These are phyloP conservation scores for Anaeramoeba ignava DNA, from an alignment of 78 protist genomes.

Conservation along the genomic window DNA sequence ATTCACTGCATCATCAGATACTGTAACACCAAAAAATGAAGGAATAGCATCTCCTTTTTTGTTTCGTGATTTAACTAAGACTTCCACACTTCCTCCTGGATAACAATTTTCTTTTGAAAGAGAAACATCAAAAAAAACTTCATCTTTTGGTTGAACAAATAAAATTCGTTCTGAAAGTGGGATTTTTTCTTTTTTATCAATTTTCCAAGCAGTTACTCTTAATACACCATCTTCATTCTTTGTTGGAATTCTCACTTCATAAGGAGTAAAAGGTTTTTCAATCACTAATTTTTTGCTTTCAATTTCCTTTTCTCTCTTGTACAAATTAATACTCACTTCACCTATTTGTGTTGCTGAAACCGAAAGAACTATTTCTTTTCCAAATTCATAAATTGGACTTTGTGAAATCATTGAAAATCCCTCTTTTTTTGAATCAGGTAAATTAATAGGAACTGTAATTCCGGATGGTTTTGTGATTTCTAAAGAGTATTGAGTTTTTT, in stretches of 20 bases:
- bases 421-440: background rate
- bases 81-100: background rate
- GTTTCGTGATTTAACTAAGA: background rate
- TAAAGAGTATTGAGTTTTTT: background rate
- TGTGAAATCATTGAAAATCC: background rate
- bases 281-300: background rate
- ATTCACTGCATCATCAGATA: slow-evolving; percentile 25
- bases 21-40: slow-evolving; percentile 15
- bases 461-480: background rate
- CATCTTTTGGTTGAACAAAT: background rate
- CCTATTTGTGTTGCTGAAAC: background rate
- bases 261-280: background rate
- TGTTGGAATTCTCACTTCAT: too few species aligned
- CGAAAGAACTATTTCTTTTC: background rate
- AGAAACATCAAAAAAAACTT: background rate
- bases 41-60: background rate
- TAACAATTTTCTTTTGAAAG: background rate
- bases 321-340: background rate
- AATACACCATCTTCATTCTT: background rate
- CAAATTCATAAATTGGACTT: background rate
- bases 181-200: background rate
- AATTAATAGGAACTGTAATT: background rate
- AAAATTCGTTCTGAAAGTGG: background rate
- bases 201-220: background rate
- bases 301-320: background rate